phyloP scores from a whole-genome alignment of 2,329 filamentous ascomycete species.

The Beauveria australis region DNA sequence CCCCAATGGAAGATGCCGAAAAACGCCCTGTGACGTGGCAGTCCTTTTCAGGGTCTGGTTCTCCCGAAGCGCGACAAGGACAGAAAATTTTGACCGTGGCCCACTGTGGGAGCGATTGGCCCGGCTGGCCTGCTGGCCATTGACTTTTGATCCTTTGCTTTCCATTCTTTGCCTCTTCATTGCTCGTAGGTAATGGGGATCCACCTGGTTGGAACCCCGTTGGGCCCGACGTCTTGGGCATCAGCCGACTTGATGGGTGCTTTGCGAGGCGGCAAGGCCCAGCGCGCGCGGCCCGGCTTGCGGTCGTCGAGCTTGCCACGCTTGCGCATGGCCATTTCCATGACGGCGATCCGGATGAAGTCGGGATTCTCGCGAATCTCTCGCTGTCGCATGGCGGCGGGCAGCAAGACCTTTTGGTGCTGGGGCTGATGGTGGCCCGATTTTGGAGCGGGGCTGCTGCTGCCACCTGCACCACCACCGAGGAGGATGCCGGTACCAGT shows the following conservation, averaged over 20 bases:
- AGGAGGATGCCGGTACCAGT: slow-evolving; percentile 13
- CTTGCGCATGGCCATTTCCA: slow-evolving; percentile 65
- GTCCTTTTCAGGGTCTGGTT: background rate
- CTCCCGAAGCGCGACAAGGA: background rate
- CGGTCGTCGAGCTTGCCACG: slow-evolving; percentile 58
- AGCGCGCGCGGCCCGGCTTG: slow-evolving; percentile 58
- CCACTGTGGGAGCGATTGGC: slow-evolving; percentile 1
- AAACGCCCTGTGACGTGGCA: slow-evolving; percentile 3
- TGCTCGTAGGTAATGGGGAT: slow-evolving; percentile 25
- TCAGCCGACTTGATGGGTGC: slow-evolving; percentile 29
- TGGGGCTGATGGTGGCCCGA: slow-evolving; percentile 16
- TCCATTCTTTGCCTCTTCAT: background rate
- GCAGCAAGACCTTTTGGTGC: slow-evolving; percentile 19
- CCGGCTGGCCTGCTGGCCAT: background rate
- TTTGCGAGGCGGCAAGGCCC: slow-evolving; percentile 59
- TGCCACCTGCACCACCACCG: background rate
- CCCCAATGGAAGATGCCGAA: background rate
- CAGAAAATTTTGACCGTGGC: background rate
- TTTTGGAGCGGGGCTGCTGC: slow-evolving; percentile 1
- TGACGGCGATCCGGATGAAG: slow-evolving; percentile 62
- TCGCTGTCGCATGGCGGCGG: slow-evolving; percentile 47
- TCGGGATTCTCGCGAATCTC: slow-evolving; percentile 64
- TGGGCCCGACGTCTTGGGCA: slow-evolving; percentile 45
- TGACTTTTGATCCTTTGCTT: background rate
- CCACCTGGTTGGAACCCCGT: slow-evolving; percentile 55